A percentile compares a stretch with the other conserved stretches of the same genome.
These are phyloP conservation scores for Solanum ossicruentum DNA, from an alignment of 257 asterid species.

Conservation along the genomic window DNA sequence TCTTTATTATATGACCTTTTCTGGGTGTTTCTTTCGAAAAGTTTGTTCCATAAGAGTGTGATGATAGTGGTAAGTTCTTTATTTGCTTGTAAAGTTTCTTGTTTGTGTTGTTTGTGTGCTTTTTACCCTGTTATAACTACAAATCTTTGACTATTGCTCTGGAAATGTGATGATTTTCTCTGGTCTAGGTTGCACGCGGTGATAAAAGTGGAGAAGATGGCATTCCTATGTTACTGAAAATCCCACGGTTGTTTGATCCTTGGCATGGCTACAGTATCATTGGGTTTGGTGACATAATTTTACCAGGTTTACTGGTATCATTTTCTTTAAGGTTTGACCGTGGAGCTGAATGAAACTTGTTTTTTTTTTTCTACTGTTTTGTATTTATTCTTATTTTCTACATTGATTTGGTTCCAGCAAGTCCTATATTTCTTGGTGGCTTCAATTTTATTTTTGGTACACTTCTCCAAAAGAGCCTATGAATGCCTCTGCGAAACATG, in stretches of 20 bases:
- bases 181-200: slow-evolving; percentile 77
- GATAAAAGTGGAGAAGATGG: slow-evolving; percentile 97
- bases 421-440: background rate
- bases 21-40: slow-evolving; percentile 89
- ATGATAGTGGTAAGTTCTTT: slow-evolving; percentile 83
- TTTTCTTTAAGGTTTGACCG: slow-evolving; percentile 36
- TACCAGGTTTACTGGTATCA: slow-evolving; percentile 83
- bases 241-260: slow-evolving; percentile 93
- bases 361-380: background rate
- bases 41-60: slow-evolving; percentile 89
- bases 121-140: background rate
- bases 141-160: background rate
- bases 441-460: background rate
- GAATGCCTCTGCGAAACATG: background rate
- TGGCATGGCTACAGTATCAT: slow-evolving; percentile 95
- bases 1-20: slow-evolving; percentile 89
- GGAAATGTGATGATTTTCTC: background rate
- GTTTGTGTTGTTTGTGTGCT: background rate
- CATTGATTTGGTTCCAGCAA: background rate
- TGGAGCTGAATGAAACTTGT: background rate
- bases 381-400: background rate
- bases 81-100: background rate
- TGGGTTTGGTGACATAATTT: slow-evolving; percentile 84
- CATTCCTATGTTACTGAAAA: slow-evolving; percentile 83
- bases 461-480: background rate